These are phyloP conservation scores for Oligophagozyma castellii DNA, from an alignment of 1,139 yeast species.

Conservation along the genomic window DNA sequence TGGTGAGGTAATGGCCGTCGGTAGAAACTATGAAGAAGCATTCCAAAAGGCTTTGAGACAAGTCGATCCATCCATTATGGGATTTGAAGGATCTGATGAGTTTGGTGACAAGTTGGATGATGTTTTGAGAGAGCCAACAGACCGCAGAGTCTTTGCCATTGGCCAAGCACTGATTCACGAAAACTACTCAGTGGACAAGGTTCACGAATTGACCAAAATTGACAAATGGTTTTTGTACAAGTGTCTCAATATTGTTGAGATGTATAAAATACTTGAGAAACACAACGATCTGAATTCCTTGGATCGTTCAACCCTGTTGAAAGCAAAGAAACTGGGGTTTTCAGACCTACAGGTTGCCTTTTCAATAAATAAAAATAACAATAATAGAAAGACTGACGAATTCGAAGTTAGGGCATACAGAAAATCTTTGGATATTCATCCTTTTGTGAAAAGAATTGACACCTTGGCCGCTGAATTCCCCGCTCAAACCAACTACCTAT, in stretches of 20 bases:
- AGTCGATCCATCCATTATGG: conserved; percentile 72
- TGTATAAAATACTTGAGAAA: conserved; percentile 66
- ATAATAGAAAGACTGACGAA: conserved; percentile 31
- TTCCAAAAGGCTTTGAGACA: conserved; percentile 96
- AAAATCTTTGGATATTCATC: conserved; percentile 66
- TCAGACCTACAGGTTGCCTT: conserved; percentile 86
- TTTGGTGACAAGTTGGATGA: conserved; percentile 58
- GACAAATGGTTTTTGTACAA: conserved; percentile 95
- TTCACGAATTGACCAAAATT: conserved; percentile 80
- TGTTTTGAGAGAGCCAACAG: conserved; percentile 81
- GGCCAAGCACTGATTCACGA: conserved; percentile 92
- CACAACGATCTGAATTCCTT: conserved; percentile 44
- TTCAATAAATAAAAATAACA: conserved; percentile 39
- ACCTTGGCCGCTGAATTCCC: conserved; percentile 99
- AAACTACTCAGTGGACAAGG: conserved; percentile 79
- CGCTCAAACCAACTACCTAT: conserved; percentile 87
- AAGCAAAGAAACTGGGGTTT: conserved; percentile 90
- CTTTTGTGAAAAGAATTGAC: conserved; percentile 94
- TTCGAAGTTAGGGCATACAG: conserved; percentile 69
- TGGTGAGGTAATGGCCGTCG: conserved; percentile 98
- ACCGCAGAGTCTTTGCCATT: conserved; percentile 95
- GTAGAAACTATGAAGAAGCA: conserved; percentile 96
- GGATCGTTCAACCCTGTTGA: conserved; percentile 48
- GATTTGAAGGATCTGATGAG: conserved; percentile 39
- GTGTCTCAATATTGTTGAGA: conserved; percentile 76